Evolutionary conservation across 129 eudicot genomes (phyloP).

Genomic region (Helianthus annuus): HanXRQr2.0-SUNRISE NC_035442.2:166894745-166895244

Average conservation of each 20-base stretch:
- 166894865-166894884: constrained; percentile 51
- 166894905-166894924: constrained; percentile 44
- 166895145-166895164: too few species aligned
- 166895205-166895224: too few species aligned
- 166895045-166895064: too few species aligned
- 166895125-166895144: too few species aligned
- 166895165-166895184: too few species aligned
- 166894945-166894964: constrained; percentile 80
- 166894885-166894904: constrained; percentile 48
- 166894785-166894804: background rate
- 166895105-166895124: too few species aligned
- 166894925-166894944: constrained; percentile 71
- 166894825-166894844: background rate
- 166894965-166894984: constrained; percentile 81
- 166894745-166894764: background rate
- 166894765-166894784: background rate
- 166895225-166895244: too few species aligned
- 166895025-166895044: background rate
- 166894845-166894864: constrained; percentile 40
- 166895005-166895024: constrained; percentile 35
- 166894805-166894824: constrained; percentile 1
- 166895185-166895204: too few species aligned
- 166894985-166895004: constrained; percentile 84
- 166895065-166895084: too few species aligned
- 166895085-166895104: too few species aligned